Evolutionary conservation across 2,329 filamentous ascomycete species (phyloP).

Genomic region (Albifimbria verrucaria): DNA sequence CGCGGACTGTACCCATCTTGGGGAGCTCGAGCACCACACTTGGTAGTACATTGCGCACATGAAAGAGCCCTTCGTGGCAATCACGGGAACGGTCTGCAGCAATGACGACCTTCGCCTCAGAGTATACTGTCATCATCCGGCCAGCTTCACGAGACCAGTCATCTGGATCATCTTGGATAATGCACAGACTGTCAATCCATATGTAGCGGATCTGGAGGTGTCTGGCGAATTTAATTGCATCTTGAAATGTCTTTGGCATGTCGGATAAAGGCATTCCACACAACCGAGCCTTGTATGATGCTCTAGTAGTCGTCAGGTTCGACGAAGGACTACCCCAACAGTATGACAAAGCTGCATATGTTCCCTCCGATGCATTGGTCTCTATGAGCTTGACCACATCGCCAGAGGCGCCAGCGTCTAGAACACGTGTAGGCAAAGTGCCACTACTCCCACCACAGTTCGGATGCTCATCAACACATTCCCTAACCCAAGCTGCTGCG

Average conservation of each 20-base stretch:
- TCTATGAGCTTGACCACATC: neutral
- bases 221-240: neutral
- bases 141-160: neutral
- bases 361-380: neutral
- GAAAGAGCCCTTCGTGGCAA: neutral
- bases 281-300: neutral
- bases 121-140: neutral
- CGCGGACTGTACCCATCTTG: neutral
- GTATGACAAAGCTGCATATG: conserved; percentile 1
- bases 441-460: neutral
- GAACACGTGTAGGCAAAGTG: neutral
- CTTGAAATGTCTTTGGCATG: neutral
- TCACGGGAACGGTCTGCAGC: neutral
- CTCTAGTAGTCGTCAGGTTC: neutral
- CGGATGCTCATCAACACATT: neutral
- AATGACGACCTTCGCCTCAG: conserved; percentile 1
- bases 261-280: neutral
- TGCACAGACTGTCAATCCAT: conserved; percentile 5
- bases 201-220: neutral
- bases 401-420: neutral
- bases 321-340: neutral
- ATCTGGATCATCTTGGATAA: neutral
- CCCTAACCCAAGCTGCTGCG: neutral
- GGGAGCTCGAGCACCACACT: neutral
- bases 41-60: neutral